Evolutionary conservation across 306 rosid genomes (phyloP).

Genomic region (Neltuma alba): DNA sequence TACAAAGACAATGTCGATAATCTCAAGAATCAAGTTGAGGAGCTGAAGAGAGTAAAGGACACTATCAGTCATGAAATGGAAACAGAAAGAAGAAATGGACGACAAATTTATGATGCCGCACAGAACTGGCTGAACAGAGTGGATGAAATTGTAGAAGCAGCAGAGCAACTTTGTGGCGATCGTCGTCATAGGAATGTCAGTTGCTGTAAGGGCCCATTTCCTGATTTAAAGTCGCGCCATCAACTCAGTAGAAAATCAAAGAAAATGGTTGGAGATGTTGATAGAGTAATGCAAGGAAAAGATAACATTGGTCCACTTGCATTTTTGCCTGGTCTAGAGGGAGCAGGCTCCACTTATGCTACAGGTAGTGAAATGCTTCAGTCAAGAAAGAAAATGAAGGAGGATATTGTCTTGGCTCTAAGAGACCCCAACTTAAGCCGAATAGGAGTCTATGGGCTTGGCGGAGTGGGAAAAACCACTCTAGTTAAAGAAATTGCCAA

Average conservation of each 20-base stretch:
- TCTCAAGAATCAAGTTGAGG: neutral
- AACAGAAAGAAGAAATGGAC: neutral
- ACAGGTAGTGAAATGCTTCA: neutral
- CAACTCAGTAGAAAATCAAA: neutral
- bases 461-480: neutral
- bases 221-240: neutral
- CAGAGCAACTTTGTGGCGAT: neutral
- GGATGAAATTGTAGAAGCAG: neutral
- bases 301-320: neutral
- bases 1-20: neutral
- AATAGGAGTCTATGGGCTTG: neutral
- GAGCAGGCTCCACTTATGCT: neutral
- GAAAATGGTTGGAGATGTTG: neutral
- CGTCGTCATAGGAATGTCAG: neutral
- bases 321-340: neutral
- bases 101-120: neutral
- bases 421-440: neutral
- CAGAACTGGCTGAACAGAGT: neutral
- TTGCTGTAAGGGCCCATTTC: neutral
- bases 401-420: neutral
- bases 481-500: neutral
- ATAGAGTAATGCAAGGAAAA: neutral
- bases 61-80: neutral
- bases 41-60: neutral
- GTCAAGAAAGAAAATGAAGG: neutral